Evolutionary conservation across 257 asterid genomes (phyloP).

Genomic region (Schizonepeta tenuifolia): DNA sequence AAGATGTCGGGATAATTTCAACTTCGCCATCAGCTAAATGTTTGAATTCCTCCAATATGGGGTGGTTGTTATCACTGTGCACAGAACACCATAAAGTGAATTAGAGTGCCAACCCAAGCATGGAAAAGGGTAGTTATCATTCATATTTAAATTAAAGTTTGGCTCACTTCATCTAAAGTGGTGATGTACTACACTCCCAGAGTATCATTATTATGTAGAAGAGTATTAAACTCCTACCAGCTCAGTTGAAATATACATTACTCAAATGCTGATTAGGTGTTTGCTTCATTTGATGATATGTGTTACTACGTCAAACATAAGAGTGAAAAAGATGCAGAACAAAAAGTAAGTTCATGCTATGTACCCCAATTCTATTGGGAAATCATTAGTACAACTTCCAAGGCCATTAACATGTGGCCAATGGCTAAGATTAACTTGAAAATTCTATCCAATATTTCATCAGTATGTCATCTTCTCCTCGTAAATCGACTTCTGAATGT

Average conservation of each 20-base stretch:
- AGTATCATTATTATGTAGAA: constrained; percentile 17
- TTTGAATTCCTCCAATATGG: constrained; percentile 51
- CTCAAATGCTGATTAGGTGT: constrained; percentile 6
- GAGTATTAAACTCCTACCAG: constrained; percentile 12
- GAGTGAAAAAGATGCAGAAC: constrained; percentile 15
- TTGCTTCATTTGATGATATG: not conserved
- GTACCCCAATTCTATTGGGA: constrained; percentile 11
- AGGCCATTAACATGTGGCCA: not conserved
- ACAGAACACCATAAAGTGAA: constrained; percentile 38
- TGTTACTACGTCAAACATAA: not conserved
- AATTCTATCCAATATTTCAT: not conserved
- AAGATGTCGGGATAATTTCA: constrained; percentile 49
- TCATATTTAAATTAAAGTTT: constrained; percentile 7
- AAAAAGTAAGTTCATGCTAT: not conserved
- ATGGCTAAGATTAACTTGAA: constrained; percentile 3
- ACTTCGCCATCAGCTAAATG: constrained; percentile 45
- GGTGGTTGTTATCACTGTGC: constrained; percentile 55
- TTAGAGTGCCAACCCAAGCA: constrained; percentile 27
- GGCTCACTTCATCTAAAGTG: constrained; percentile 19
- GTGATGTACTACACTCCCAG: constrained; percentile 7
- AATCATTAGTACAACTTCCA: constrained; percentile 1
- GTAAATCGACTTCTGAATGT: constrained; percentile 24
- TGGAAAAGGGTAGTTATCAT: constrained; percentile 19
- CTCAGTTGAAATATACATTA: constrained; percentile 7
- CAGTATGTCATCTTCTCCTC: constrained; percentile 18